Conservation (phyloP, 176 grass and related monocot genomes). For the Neostapfia colusana region DNA sequence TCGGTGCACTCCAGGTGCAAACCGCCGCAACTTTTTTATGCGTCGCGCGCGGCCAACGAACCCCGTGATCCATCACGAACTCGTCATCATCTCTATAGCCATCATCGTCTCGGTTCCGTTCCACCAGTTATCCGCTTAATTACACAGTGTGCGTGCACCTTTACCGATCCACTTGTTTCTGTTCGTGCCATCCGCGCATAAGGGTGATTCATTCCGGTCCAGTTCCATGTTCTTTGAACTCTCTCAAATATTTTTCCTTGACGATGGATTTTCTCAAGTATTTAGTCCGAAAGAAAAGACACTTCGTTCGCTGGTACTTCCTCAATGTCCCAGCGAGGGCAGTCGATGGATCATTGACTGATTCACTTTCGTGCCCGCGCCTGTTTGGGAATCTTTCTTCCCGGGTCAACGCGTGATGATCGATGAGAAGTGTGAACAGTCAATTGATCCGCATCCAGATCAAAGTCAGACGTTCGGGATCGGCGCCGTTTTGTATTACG, state of each 20-base stretch:
- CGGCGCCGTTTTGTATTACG: neutral
- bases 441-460: neutral
- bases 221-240: no score
- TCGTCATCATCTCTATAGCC: no score
- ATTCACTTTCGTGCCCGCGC: neutral
- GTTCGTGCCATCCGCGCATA: neutral
- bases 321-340: no score
- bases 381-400: neutral
- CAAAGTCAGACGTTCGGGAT: neutral
- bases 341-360: neutral
- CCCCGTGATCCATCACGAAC: no score
- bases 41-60: neutral
- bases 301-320: no score
- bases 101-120: neutral
- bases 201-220: no score
- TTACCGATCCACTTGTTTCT: neutral
- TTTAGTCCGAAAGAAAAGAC: no score
- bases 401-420: neutral
- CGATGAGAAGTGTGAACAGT: neutral
- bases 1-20: conserved; percentile 43
- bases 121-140: conserved; percentile 7
- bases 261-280: no score
- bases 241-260: no score
- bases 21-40: neutral
- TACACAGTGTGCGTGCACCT: neutral